Percentiles rank a stretch among this genome's conserved stretches.
phyloP scores from a whole-genome alignment of 805 yeast species.

The Huiozyma naganishii region DNA sequence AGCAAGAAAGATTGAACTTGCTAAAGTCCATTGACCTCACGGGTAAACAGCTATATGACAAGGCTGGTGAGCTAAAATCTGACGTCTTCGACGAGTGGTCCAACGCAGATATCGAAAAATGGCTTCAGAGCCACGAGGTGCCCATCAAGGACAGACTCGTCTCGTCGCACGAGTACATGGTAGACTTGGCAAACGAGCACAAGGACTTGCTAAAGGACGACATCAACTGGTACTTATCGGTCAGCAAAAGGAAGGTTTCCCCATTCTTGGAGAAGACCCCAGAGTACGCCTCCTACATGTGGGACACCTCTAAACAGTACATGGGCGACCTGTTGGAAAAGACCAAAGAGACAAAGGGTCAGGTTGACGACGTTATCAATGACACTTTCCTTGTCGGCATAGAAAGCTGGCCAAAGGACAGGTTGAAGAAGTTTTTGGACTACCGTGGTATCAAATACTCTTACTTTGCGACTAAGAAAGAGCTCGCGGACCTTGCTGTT shows the following conservation, averaged over 20 bases:
- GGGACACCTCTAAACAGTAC: conserved; percentile 13
- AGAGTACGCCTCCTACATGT: conserved; percentile 17
- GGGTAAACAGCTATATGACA: conserved; percentile 29
- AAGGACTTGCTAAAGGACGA: conserved; percentile 30
- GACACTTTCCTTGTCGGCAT: conserved; percentile 37
- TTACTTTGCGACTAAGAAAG: conserved; percentile 30
- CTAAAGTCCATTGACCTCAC: conserved; percentile 33
- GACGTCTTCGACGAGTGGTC: conserved; percentile 43
- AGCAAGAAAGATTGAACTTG: conserved; percentile 31
- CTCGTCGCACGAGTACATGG: conserved; percentile 28
- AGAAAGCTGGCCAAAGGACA: conserved; percentile 38
- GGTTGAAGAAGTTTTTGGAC: conserved; percentile 33
- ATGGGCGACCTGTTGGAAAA: conserved; percentile 6
- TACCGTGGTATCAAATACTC: conserved; percentile 33
- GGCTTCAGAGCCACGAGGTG: conserved; percentile 40
- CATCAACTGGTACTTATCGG: conserved; percentile 29
- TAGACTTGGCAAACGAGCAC: conserved; percentile 28
- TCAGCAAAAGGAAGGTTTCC: conserved; percentile 22
- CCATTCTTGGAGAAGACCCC: conserved; percentile 30
- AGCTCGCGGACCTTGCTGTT: conserved; percentile 32
- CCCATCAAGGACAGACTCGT: conserved; percentile 28
- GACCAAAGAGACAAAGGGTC: conserved; percentile 19
- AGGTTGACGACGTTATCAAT: conserved; percentile 28
- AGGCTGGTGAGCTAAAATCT: conserved; percentile 32
- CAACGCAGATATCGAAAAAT: conserved; percentile 41